These are phyloP conservation scores for Botryotinia globosa DNA, from an alignment of 2,329 filamentous ascomycete genomes.

Conservation along the genomic window DNA sequence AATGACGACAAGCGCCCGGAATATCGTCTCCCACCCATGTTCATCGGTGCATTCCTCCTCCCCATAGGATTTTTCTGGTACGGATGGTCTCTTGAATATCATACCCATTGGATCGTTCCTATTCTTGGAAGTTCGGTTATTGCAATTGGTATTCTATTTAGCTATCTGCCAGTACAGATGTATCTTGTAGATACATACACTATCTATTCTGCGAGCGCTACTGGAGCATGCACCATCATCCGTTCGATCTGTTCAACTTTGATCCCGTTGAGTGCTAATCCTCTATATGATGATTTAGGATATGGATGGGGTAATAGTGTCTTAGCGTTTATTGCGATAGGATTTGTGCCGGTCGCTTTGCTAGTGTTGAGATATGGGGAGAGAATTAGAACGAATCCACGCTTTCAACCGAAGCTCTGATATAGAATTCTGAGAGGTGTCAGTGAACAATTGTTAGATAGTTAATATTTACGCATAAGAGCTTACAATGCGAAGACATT, in stretches of 20 bases:
- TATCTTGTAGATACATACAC: slow-evolving; percentile 52
- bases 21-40: slow-evolving; percentile 45
- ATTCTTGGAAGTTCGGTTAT: slow-evolving; percentile 49
- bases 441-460: neutral
- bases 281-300: neutral
- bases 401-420: slow-evolving; percentile 12
- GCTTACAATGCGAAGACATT: neutral
- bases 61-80: slow-evolving; percentile 56
- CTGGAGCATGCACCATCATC: neutral
- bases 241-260: neutral
- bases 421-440: neutral
- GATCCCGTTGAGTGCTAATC: neutral
- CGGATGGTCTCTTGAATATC: slow-evolving; percentile 55
- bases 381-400: slow-evolving; percentile 8
- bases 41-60: slow-evolving; percentile 51
- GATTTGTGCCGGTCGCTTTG: slow-evolving; percentile 5
- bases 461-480: neutral
- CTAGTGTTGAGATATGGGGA: slow-evolving; percentile 7
- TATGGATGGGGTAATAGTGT: slow-evolving; percentile 12
- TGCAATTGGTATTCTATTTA: slow-evolving; percentile 50
- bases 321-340: slow-evolving; percentile 6
- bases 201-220: slow-evolving; percentile 4
- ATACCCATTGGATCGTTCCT: slow-evolving; percentile 55
- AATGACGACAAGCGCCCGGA: slow-evolving; percentile 41
- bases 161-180: slow-evolving; percentile 27